Conservation (phyloP, 768 basidiomycete genomes). For the Lactarius hengduanensis region DNA sequence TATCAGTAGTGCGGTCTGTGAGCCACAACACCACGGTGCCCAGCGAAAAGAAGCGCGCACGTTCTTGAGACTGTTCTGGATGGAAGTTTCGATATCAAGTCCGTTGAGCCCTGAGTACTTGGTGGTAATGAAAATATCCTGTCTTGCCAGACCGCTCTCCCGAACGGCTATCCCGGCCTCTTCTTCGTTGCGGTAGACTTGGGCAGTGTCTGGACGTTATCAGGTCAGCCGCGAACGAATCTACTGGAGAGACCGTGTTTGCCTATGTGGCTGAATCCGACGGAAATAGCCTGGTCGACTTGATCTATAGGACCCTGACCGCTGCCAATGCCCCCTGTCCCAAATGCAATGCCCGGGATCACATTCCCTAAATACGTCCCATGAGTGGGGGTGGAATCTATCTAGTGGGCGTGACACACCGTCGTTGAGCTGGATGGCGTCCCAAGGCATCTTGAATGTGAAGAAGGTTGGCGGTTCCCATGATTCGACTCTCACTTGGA, state of each 20-base stretch:
- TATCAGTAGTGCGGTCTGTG: conserved; percentile 31
- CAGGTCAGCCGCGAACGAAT: background rate
- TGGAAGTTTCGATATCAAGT: conserved; percentile 53
- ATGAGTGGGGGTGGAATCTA: background rate
- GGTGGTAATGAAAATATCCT: conserved; percentile 63
- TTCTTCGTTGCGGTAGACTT: conserved; percentile 57
- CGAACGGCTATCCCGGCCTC: conserved; percentile 50
- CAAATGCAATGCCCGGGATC: conserved; percentile 56
- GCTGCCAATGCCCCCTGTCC: conserved; percentile 62
- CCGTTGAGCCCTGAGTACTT: conserved; percentile 56
- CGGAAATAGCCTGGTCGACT: conserved; percentile 60
- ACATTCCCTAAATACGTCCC: conserved; percentile 38
- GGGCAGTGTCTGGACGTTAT: conserved; percentile 52
- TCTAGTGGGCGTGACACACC: conserved; percentile 39
- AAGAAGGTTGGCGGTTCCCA: background rate
- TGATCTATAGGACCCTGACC: conserved; percentile 51
- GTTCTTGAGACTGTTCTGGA: conserved; percentile 54
- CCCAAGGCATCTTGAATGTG: conserved; percentile 54
- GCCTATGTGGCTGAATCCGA: conserved; percentile 66
- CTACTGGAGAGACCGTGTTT: conserved; percentile 27
- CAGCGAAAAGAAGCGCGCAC: conserved; percentile 37
- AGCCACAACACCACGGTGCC: background rate
- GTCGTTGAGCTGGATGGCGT: conserved; percentile 54
- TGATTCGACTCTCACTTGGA: background rate
- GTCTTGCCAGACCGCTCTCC: conserved; percentile 55